Percentiles rank a stretch among this genome's conserved stretches.
Evolutionary conservation across 352 stramenopile genomes (phyloP).

Genomic region (Phytophthora europaea): DNA sequence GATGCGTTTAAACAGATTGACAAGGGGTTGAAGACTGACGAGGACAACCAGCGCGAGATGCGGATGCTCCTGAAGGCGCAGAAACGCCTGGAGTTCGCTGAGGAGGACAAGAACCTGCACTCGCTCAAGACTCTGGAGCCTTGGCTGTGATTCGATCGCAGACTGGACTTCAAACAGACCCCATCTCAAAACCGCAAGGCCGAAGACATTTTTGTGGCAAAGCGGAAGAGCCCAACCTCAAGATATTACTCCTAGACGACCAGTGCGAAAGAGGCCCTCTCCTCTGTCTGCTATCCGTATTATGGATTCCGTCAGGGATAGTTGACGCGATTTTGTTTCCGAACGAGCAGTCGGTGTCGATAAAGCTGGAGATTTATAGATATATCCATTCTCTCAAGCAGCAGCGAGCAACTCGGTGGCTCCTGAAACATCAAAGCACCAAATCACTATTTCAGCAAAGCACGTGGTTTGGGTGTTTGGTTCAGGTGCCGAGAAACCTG

Average conservation of each 20-base stretch:
- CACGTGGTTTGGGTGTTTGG: too few species aligned
- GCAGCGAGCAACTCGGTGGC: too few species aligned
- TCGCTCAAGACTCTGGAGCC: conserved; percentile 53
- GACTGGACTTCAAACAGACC: background rate
- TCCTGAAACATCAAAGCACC: too few species aligned
- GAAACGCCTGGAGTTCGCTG: conserved; percentile 65
- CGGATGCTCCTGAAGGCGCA: conserved; percentile 64
- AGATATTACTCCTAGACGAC: background rate
- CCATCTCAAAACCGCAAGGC: background rate
- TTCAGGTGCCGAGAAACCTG: background rate
- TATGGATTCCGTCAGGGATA: too few species aligned
- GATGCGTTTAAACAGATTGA: conserved; percentile 54
- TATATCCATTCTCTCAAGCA: too few species aligned
- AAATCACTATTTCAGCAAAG: too few species aligned
- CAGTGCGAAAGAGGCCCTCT: background rate
- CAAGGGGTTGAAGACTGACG: conserved; percentile 55
- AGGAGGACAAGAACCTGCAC: conserved; percentile 62
- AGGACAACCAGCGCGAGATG: conserved; percentile 63
- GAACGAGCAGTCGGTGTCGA: background rate
- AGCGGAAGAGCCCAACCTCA: background rate
- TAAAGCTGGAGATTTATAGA: too few species aligned
- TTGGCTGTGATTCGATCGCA: conserved; percentile 24
- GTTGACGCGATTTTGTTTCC: background rate
- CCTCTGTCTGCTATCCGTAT: too few species aligned
- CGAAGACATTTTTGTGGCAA: background rate